Evolutionary conservation across 371 early-diverging fungal species (phyloP), one percentile per base, ranked within the genome.

Genomic region (Apophysomyces elegans): DNA sequence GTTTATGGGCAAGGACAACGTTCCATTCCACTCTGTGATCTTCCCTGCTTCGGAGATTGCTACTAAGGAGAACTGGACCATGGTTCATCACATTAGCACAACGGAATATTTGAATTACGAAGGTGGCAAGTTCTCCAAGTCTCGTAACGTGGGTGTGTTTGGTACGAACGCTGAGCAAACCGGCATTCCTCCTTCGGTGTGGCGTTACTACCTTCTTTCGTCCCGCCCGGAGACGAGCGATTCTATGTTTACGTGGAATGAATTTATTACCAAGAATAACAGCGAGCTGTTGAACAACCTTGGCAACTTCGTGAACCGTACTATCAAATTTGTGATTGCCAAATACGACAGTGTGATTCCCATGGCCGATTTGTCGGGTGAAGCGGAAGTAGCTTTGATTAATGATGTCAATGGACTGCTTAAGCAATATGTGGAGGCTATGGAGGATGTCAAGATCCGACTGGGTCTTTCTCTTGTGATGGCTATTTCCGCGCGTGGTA

Each of bases 1-100:
- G 84, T 99, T 99, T 79, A 99, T 99, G 99, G 99, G 99, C 75
- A 99, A 99, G 84, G 99, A 99, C 81, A 99, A 99, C 69, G 99
- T 99, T 12, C 96, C 99, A 43, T 99, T 99, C 94, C 99, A 99
- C 79, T 94, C 99, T 6, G 96, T 99, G 60, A 90, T 99, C 56
- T 99, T 99, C 92, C 99, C 99, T 36, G 91, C 90, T 64, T 81
- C 92, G 38, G 83, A 99, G 71, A 77, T 96, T 16, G 99, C 95
- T 68, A 93, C 97, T 8, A 86, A 88, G 39, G 95, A 98, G 41
- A 65, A 87, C 7, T 99, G 95, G 91, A 98, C 98, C 14, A 61
- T 96, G 62, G 84, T 98, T 60, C 91, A 98, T 79, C 93, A 94
- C 74, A 86, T 99, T 60, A 94, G 91, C 71, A 95, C 98, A 46